phyloP scores from a whole-genome alignment of 139 green algal species.

The Micractinium sp. region DNA sequence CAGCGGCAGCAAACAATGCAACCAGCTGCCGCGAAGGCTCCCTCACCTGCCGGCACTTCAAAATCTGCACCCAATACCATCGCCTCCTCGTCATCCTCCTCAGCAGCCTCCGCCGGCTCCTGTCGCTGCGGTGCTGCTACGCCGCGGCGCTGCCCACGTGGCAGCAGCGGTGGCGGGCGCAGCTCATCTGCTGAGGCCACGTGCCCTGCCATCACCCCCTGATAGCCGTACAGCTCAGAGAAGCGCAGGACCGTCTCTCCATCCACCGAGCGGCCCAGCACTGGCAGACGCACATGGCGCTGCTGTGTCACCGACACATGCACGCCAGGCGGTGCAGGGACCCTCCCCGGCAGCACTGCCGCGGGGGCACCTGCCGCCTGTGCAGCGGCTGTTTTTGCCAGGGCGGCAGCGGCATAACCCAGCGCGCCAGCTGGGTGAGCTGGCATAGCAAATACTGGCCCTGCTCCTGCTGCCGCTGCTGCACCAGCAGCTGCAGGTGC shows the following conservation, averaged over 20 bases:
- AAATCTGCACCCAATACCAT: slow-evolving; percentile 4
- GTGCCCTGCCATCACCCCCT: slow-evolving; percentile 15
- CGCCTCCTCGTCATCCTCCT: slow-evolving; percentile 9
- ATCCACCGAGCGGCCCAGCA: slow-evolving; percentile 6
- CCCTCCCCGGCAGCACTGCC: not conserved
- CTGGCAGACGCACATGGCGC: slow-evolving; percentile 22
- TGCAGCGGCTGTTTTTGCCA: not conserved
- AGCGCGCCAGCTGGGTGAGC: not conserved
- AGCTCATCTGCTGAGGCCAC: slow-evolving; percentile 1
- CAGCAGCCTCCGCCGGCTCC: not conserved
- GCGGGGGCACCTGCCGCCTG: not conserved
- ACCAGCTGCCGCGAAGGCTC: not conserved
- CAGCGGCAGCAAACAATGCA: not conserved
- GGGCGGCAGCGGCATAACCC: not conserved
- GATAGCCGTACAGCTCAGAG: slow-evolving; percentile 31
- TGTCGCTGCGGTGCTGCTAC: not conserved
- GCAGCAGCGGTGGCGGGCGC: slow-evolving; percentile 30
- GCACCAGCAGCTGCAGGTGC: not conserved
- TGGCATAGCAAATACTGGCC: not conserved
- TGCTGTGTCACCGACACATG: not conserved
- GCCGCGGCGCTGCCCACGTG: not conserved
- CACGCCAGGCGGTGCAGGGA: not conserved
- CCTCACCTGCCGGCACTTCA: slow-evolving; percentile 14
- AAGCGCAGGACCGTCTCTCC: slow-evolving; percentile 36
- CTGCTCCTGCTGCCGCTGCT: not conserved